Conservation (phyloP, 176 grass and related monocot species). For the Aegilops umbellulata region DNA sequence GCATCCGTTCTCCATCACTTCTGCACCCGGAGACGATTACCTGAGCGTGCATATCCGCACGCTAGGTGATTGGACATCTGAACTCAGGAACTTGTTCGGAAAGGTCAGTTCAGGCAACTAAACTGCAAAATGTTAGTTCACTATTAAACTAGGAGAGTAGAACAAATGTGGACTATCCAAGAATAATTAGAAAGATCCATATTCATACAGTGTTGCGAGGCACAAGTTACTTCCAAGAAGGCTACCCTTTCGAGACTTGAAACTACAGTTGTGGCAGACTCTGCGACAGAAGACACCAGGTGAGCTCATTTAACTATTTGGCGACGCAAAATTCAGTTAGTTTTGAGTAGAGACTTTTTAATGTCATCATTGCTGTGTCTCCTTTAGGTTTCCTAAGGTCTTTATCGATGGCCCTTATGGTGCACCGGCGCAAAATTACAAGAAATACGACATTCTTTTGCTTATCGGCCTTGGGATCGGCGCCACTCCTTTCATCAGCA, state of each 20-base stretch:
- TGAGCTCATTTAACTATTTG: constrained; percentile 23
- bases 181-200: neutral
- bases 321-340: constrained; percentile 3
- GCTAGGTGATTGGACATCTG: constrained; percentile 91
- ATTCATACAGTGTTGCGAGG: constrained; percentile 60
- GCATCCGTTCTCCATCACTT: constrained; percentile 99
- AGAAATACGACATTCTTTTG: constrained; percentile 98
- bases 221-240: constrained; percentile 93
- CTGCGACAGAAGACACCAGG: constrained; percentile 69
- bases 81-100: constrained; percentile 82
- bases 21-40: constrained; percentile 76
- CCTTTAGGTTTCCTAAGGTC: constrained; percentile 78
- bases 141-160: neutral
- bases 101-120: constrained; percentile 60
- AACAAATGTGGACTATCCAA: neutral
- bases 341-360: constrained; percentile 18
- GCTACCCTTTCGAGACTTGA: constrained; percentile 88
- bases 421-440: constrained; percentile 98
- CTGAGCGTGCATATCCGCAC: constrained; percentile 96
- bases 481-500: constrained; percentile 99
- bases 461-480: constrained; percentile 93
- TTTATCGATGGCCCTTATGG: constrained; percentile 91
- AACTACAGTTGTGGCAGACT: constrained; percentile 90
- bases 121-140: constrained; percentile 3
- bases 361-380: neutral